Percentiles rank a stretch among this genome's conserved stretches.
phyloP scores from a whole-genome alignment of 345 rosid species.

The Hibiscus syriacus region DNA sequence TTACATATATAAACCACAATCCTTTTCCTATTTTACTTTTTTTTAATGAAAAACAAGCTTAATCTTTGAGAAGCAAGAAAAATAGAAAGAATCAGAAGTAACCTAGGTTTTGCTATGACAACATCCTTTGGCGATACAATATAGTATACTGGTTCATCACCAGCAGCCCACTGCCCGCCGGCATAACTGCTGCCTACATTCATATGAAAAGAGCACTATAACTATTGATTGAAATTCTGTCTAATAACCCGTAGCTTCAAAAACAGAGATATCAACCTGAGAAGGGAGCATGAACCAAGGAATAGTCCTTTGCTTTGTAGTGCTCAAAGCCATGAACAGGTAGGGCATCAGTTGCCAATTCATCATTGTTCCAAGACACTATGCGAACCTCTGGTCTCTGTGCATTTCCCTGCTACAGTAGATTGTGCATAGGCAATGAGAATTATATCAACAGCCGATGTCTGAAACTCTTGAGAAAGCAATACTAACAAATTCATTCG shows the following conservation, averaged over 20 bases:
- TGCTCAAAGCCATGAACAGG: conserved; percentile 98
- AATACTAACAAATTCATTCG: background rate
- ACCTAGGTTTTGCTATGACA: conserved; percentile 99
- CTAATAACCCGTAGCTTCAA: conserved; percentile 12
- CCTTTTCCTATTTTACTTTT: background rate
- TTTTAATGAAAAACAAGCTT: background rate
- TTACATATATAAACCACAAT: background rate
- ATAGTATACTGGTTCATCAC: conserved; percentile 93
- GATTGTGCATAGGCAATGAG: conserved; percentile 12
- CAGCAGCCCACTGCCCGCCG: conserved; percentile 99
- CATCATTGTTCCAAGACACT: conserved; percentile 92
- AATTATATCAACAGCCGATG: conserved; percentile 2
- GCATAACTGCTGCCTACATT: conserved; percentile 91
- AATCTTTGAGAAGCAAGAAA: background rate
- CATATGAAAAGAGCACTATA: conserved; percentile 14
- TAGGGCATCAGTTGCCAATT: conserved; percentile 94
- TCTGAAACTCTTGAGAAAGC: background rate
- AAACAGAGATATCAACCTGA: conserved; percentile 50
- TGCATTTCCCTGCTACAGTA: conserved; percentile 71
- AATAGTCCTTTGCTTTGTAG: conserved; percentile 94
- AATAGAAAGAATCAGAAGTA: conserved; percentile 11
- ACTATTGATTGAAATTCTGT: conserved; percentile 16
- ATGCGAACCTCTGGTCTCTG: conserved; percentile 96
- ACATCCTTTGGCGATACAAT: conserved; percentile 97
- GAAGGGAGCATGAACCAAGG: conserved; percentile 96